Evolutionary conservation across 768 basidiomycete genomes (phyloP).

Genomic region (Lentinus tigrinus): DNA sequence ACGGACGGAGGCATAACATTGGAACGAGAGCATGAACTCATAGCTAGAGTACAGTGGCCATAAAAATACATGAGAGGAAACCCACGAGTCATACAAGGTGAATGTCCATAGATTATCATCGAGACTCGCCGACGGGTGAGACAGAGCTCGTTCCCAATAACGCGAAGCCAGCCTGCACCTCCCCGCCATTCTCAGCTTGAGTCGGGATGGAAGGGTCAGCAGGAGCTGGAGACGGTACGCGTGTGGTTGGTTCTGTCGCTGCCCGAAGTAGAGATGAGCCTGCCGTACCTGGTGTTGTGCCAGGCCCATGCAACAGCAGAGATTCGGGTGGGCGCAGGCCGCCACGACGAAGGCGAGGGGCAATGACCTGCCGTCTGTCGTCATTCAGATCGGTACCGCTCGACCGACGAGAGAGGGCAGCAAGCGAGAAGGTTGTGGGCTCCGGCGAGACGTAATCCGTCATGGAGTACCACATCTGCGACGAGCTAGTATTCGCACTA

Average conservation of each 20-base stretch:
- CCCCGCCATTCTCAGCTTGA: no score
- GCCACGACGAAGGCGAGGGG: constrained; percentile 64
- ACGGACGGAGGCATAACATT: no score
- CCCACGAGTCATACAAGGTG: no score
- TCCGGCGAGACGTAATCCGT: constrained; percentile 5
- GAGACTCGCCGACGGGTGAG: background rate
- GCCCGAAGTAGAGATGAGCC: no score
- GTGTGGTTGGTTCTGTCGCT: no score
- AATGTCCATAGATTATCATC: background rate
- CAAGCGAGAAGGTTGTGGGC: background rate
- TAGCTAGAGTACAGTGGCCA: background rate
- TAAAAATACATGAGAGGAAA: background rate
- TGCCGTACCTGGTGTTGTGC: no score
- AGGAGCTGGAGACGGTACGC: no score
- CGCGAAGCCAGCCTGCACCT: background rate
- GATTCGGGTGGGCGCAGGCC: constrained; percentile 66
- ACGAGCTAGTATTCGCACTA: constrained; percentile 17
- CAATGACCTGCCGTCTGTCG: constrained; percentile 17
- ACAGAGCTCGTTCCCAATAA: background rate
- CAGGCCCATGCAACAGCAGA: constrained; percentile 31
- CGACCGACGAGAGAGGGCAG: background rate
- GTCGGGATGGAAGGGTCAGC: no score
- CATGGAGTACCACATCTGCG: constrained; percentile 24
- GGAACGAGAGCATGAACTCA: no score
- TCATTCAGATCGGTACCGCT: constrained; percentile 3